These are phyloP conservation scores for Penicillium sp. DNA, from an alignment of 2,329 filamentous ascomycete genomes.

Conservation along the genomic window DNA sequence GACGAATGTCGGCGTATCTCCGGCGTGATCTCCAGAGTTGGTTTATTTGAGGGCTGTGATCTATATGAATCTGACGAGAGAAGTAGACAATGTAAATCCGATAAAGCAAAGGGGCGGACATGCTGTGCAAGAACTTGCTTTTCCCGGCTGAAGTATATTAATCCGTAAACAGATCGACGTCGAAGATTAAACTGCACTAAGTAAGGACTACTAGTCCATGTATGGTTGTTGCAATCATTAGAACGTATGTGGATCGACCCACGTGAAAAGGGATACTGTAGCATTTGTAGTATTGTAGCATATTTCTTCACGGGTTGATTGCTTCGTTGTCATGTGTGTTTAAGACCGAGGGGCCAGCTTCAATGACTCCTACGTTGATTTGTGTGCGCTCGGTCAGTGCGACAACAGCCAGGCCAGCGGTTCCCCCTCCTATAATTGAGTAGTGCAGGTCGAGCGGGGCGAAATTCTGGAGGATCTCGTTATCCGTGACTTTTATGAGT, in stretches of 20 bases:
- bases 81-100: no score
- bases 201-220: no score
- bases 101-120: no score
- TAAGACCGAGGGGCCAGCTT: constrained; percentile 41
- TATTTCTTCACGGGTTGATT: constrained; percentile 47
- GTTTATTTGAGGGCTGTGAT: background rate
- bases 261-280: constrained; percentile 54
- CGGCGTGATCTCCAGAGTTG: background rate
- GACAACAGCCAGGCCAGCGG: constrained; percentile 50
- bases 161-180: no score
- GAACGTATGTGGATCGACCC: constrained; percentile 50
- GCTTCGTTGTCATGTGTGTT: constrained; percentile 23
- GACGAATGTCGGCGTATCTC: background rate
- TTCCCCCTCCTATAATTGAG: constrained; percentile 54
- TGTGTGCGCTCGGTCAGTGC: constrained; percentile 40
- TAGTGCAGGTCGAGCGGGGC: constrained; percentile 10
- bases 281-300: constrained; percentile 50
- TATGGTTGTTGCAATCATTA: background rate
- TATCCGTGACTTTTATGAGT: background rate
- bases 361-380: constrained; percentile 47
- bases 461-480: background rate
- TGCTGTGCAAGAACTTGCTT: no score
- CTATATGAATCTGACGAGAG: background rate
- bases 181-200: no score
- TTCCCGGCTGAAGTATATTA: no score